Percentiles rank a stretch among this genome's conserved stretches.
phyloP scores from a whole-genome alignment of 768 basidiomycete species.

The Calocybe cyanea region DNA sequence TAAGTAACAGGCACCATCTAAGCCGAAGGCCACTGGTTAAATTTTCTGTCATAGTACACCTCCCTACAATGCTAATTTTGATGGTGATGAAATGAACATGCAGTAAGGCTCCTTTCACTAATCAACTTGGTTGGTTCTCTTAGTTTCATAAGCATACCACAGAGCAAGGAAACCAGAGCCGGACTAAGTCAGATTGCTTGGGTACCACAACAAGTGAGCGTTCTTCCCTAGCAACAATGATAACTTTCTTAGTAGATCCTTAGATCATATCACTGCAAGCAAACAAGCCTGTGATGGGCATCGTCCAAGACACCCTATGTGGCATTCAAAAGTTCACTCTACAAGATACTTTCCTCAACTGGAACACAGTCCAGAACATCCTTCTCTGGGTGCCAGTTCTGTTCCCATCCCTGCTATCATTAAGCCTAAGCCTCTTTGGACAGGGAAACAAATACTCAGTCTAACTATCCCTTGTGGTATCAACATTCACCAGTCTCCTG shows the following conservation, averaged over 20 bases:
- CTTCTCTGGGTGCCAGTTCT: conserved; percentile 90
- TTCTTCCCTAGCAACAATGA: not conserved
- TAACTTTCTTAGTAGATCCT: not conserved
- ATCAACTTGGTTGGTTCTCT: conserved; percentile 3
- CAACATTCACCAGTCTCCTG: conserved; percentile 82
- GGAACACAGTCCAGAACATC: conserved; percentile 95
- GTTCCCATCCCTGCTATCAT: conserved; percentile 92
- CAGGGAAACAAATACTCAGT: conserved; percentile 93
- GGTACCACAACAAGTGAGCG: conserved; percentile 88
- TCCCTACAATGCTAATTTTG: conserved; percentile 99
- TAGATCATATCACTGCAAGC: conserved; percentile 99
- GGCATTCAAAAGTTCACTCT: conserved; percentile 97
- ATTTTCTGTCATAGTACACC: conserved; percentile 59
- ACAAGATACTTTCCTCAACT: conserved; percentile 93
- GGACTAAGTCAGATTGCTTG: conserved; percentile 98
- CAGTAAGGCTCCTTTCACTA: conserved; percentile 72
- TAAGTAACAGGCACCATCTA: conserved; percentile 40
- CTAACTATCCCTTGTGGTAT: conserved; percentile 93
- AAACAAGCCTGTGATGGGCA: conserved; percentile 99
- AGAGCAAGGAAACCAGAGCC: conserved; percentile 96
- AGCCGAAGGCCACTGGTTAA: conserved; percentile 22
- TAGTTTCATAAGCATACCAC: conserved; percentile 68
- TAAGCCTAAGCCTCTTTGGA: conserved; percentile 97
- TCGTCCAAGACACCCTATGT: conserved; percentile 97
- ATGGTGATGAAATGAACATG: conserved; percentile 99